phyloP scores from a whole-genome alignment of 1,139 yeast genomes.

The Scheffersomyces illinoinensis region DNA sequence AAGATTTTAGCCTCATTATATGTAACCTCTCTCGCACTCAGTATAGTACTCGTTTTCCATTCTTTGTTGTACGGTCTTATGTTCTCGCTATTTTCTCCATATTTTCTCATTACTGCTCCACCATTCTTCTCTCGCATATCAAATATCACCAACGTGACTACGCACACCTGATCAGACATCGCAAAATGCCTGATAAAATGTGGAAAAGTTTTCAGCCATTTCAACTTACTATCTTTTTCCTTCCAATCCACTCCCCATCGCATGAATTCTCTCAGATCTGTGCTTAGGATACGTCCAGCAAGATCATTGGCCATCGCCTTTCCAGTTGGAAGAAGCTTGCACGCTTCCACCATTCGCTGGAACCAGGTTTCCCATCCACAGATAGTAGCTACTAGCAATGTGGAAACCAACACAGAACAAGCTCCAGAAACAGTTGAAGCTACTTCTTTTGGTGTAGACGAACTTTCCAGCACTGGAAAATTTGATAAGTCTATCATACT shows the following conservation, averaged over 20 bases:
- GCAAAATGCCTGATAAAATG: background rate
- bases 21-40: too few relatives aligned
- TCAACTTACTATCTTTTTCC: background rate
- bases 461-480: slow-evolving; percentile 8
- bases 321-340: background rate
- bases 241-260: background rate
- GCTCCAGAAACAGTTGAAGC: background rate
- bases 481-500: slow-evolving; percentile 11
- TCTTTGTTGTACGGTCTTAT: too few relatives aligned
- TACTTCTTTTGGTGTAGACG: slow-evolving; percentile 1
- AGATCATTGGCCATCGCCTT: background rate
- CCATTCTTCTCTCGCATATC: background rate
- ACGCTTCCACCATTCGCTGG: background rate
- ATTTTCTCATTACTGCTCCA: too few relatives aligned
- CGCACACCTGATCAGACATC: background rate
- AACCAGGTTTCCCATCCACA: background rate
- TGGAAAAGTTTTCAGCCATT: background rate
- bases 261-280: background rate
- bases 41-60: too few relatives aligned
- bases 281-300: background rate
- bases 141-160: background rate
- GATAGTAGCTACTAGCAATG: background rate
- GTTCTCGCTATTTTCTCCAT: background rate
- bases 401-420: background rate
- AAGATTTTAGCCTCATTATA: too few relatives aligned